A percentile compares a stretch with the other conserved stretches of the same genome.
These are phyloP conservation scores for Fusarium clavum DNA, from an alignment of 2,329 filamentous ascomycete species.

Conservation along the genomic window DNA sequence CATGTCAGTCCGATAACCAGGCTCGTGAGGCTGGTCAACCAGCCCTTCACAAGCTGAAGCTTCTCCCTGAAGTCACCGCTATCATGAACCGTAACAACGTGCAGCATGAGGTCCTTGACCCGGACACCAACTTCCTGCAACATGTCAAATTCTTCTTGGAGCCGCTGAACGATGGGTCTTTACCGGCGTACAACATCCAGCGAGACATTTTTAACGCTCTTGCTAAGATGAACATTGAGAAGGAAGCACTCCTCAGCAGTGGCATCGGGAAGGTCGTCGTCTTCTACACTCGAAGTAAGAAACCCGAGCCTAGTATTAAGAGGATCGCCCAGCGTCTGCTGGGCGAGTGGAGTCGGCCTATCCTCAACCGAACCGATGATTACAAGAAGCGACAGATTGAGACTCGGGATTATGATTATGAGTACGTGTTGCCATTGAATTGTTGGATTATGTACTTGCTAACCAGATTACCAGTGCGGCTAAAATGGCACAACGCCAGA, in stretches of 20 bases:
- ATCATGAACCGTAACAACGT: slow-evolving; percentile 91
- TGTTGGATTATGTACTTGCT: slow-evolving; percentile 2
- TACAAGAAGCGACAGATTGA: slow-evolving; percentile 85
- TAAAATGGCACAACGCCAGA: slow-evolving; percentile 63
- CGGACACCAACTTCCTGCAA: slow-evolving; percentile 94
- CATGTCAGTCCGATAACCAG: slow-evolving; percentile 86
- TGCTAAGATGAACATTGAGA: slow-evolving; percentile 84
- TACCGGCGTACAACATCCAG: slow-evolving; percentile 97
- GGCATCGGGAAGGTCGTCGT: slow-evolving; percentile 96
- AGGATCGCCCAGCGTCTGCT: slow-evolving; percentile 92
- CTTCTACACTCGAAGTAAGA: slow-evolving; percentile 96
- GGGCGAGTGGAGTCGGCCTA: slow-evolving; percentile 94
- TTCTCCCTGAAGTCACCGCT: slow-evolving; percentile 89
- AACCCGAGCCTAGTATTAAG: slow-evolving; percentile 89
- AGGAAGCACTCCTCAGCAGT: slow-evolving; percentile 88
- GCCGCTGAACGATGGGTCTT: slow-evolving; percentile 90
- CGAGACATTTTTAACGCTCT: slow-evolving; percentile 90
- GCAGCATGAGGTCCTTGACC: slow-evolving; percentile 86
- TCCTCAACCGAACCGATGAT: slow-evolving; percentile 92
- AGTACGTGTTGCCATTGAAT: slow-evolving; percentile 57
- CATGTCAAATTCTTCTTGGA: slow-evolving; percentile 98
- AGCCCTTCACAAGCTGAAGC: slow-evolving; percentile 91
- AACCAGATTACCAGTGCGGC: slow-evolving; percentile 58
- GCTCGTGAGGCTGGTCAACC: slow-evolving; percentile 83
- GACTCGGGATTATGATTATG: slow-evolving; percentile 72